Conservation (phyloP, 78 protist genomes). For the Chrysochromulina parva region DNA sequence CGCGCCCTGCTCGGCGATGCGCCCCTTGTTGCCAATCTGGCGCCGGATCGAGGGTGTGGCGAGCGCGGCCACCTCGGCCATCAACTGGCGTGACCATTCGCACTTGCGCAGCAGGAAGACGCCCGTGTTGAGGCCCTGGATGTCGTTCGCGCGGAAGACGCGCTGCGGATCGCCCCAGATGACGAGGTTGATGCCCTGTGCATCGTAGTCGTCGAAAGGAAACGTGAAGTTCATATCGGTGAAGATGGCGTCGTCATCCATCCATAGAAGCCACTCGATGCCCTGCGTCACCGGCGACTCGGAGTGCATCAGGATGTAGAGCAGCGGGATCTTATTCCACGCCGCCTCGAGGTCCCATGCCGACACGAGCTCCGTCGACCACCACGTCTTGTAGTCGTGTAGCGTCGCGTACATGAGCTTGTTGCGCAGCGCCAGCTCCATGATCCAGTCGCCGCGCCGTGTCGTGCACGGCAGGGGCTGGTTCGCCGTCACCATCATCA, state of each 20-base stretch:
- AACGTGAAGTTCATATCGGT: neutral
- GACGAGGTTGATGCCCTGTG: conserved; percentile 12
- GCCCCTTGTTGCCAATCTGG: conserved; percentile 2
- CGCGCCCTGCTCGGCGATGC: conserved; percentile 17
- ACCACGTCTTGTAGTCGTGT: neutral
- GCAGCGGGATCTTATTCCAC: conserved; percentile 16
- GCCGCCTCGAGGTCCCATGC: neutral
- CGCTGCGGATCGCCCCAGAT: conserved; percentile 22
- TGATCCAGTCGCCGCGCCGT: neutral
- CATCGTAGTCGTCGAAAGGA: neutral
- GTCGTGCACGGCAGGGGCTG: conserved; percentile 8
- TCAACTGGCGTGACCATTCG: conserved; percentile 23
- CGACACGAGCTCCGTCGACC: neutral
- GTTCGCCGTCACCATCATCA: conserved; percentile 11
- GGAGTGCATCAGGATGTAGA: neutral
- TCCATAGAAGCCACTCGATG: neutral
- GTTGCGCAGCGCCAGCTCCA: neutral
- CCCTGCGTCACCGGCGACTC: neutral
- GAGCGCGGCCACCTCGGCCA: conserved; percentile 12
- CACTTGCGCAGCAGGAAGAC: conserved; percentile 21
- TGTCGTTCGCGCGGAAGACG: conserved; percentile 7
- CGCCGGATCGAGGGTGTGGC: neutral
- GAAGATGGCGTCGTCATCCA: conserved; percentile 6
- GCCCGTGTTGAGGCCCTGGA: neutral
- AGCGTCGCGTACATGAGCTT: neutral